Base-by-base conservation (phyloP, 805 yeast species). In the Myxozyma lipomycoides region DNA sequence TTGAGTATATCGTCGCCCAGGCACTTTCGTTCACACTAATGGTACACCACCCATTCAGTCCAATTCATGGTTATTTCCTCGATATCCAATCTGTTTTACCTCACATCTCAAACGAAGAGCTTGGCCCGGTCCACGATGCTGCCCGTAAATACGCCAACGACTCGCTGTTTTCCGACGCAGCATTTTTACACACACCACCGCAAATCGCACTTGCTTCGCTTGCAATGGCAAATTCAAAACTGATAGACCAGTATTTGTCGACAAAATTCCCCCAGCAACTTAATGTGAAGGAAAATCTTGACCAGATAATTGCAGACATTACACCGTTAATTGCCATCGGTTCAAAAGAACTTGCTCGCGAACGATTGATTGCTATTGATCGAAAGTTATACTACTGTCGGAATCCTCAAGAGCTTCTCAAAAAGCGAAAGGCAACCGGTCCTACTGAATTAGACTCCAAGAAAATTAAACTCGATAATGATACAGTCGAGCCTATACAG, bases 151-250 rank as follows among this genome's bases (percentile, higher is more conserved):
- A 81, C 66, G 74, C 86, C 3, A 78, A 81, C 40, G 86, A 82
- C 23, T 77, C 86, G n/a, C 71, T 87, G 37, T 70, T 83, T 32
- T 81, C 91, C 18, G 96, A 93, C 64, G 90, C 79, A 2, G 72
- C 77, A 6, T 91, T 87, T 61, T 71, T 81, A 32, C 91, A 71
- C 68, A 83, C 98, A 0, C 99, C 99, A 0, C 96, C 98, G 1
- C 98, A 93, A 63, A 86, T 93, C 26, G 96, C 98, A 1, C 71
- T 93, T 46, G 93, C 96, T 0, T 87, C 93, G 15, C 73, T 90
- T 63, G 79, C 84, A 69, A 74, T 77, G 47, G 78, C 76, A 12
- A 86, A 88, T 67, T 79, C 76, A 55, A 78, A 76, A 22, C 68
- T 86, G 35, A 78, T 85, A 1, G 79, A 78, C 48, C 74, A 79